Base-by-base conservation (phyloP, 2,329 filamentous ascomycete species). In the Ophiostoma perfectum region DNA sequence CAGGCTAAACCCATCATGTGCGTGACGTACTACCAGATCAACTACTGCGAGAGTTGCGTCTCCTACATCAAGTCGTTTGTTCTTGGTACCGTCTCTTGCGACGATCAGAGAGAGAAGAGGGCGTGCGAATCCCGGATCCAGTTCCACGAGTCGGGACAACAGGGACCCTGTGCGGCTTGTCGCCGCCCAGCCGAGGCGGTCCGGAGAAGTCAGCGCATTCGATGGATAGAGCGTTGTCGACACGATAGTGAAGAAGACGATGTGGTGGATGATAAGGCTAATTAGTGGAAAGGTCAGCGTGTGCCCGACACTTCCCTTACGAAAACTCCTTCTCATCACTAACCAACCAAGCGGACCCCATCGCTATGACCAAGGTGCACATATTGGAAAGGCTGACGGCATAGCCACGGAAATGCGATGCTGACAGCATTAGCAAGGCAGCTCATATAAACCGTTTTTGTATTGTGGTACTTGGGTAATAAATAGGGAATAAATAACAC, bases 21-120 rank as follows among this genome's bases (percentile, higher is more conserved):
- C 45, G 49, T 66, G 8, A 66, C 64, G 8, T 39, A 60, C 65
- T 66, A 39, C 60, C 58, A 66, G 16, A 64, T 69, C 65, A 64
- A 14, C 27, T 60, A 64, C 60, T 69, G 64, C 47, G 39, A 27
- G 4, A 9, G 12, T 5, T 69, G 68, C 65, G 18, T 45, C 16
- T 49, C 45, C 7, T 69, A 69, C 49, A 66, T 66, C 8, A 60
- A 47, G 58, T 64, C 68, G 2, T n/a, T 5, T 9, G 58, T 64
- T 11, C 44, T 64, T 6, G 60, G 68, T 41, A 66, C 68, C 41
- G 65, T 60, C 38, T 64, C 64, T 42, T 64, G 68, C 27, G 60
- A 47, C 36, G 39, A 27, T 2, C 64, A 42, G 14, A 55, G 62
- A 36, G 18, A 27, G n/a, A 55, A 66, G n/a, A 18, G 55, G 45